phyloP scores from a whole-genome alignment of 306 rosid genomes.

The Dalbergia cultrata region DNA sequence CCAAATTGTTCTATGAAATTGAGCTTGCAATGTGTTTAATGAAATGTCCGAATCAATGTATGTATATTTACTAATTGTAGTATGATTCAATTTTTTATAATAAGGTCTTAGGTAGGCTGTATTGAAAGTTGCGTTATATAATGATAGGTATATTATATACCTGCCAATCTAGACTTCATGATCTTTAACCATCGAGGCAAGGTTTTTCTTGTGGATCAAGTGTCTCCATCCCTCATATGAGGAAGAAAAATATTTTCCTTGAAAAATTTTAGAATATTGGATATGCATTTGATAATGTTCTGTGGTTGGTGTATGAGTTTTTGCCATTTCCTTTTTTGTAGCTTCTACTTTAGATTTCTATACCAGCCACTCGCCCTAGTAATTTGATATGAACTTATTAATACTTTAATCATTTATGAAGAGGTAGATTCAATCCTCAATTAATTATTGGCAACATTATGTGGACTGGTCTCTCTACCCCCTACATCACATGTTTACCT shows the following conservation, averaged over 20 bases:
- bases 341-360: constrained; percentile 7
- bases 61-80: no score
- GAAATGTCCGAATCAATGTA: no score
- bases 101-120: no score
- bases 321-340: constrained; percentile 31
- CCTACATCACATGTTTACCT: no score
- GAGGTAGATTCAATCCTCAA: constrained; percentile 6
- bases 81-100: no score
- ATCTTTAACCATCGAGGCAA: constrained; percentile 87
- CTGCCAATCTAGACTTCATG: constrained; percentile 83
- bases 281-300: constrained; percentile 21
- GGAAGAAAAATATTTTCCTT: constrained; percentile 19
- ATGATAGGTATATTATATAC: no score
- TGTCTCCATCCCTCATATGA: neutral
- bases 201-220: constrained; percentile 57
- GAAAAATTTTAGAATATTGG: constrained; percentile 6
- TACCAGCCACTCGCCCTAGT: constrained; percentile 35
- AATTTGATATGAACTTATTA: constrained; percentile 29
- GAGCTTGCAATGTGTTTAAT: no score
- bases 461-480: no score
- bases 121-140: no score
- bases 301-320: constrained; percentile 42
- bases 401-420: neutral
- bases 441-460: no score
- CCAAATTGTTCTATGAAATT: no score